Evolutionary conservation across 352 stramenopile species (phyloP), one percentile per base, ranked within the genome.

Genomic region (Phytophthora boehmeriae): DNA sequence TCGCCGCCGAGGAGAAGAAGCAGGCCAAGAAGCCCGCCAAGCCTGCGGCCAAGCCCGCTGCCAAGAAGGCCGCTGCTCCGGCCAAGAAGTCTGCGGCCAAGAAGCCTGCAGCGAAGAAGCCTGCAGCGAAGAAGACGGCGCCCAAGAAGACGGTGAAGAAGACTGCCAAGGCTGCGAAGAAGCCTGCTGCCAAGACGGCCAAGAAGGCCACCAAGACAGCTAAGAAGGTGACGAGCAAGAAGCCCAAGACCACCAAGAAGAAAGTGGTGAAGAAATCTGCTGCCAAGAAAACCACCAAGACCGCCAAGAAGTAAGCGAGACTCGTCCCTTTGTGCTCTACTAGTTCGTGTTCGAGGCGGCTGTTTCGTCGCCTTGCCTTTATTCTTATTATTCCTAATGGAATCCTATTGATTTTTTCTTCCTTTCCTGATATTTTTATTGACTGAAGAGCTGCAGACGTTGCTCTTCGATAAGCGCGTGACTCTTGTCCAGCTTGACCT

Each of bases 1-100:
- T 98, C 14, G 90, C 89, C 2, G 68, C 92, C 19, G 88, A 95
- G 2, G 84, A 93, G 73, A 98, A 98, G 80, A 97, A 98, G 75
- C 55, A 63, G 4, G 71, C 69, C 8, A 78, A 66, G 56, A 70
- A 70, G 48, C 39, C 63, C 9, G 77, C 74, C 39, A 87, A 86
- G 59, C 25, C 60, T 11, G 59, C 58, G 1, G 62, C 85, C 66
- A 86, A 88, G 70, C 35, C 59, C 16, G 45, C 66, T 16, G 23
- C 56, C 11, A 85, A 84, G 69, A 88, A 83, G 60, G 25, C 57
- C 6, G 55, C 57, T 8, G 16, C 54, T 6, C 35, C 46, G 25
- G 25, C 28, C 36, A 75, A 72, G 66, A 76, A 75, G 57, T 22
- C 44, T 87, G 70, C 70, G 3, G 49, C 63, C 42, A 78, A 73